Conservation (phyloP, 768 basidiomycete genomes). For the Lepiota venenata region DNA sequence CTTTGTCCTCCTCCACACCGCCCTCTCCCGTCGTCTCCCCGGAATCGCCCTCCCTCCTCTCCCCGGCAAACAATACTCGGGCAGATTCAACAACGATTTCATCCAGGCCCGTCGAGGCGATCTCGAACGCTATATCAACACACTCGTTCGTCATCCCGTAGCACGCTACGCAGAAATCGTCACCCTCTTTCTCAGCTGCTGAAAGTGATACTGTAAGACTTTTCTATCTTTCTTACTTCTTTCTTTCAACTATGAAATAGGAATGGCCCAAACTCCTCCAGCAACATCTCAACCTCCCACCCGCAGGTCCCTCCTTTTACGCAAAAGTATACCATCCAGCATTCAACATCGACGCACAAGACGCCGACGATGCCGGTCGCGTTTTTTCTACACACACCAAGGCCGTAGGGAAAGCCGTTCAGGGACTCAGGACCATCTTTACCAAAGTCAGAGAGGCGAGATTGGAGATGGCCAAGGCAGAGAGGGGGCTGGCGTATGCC, state of each 20-base stretch:
- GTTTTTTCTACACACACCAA: constrained; percentile 64
- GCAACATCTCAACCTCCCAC: constrained; percentile 53
- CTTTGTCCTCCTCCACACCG: constrained; percentile 75
- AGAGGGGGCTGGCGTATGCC: constrained; percentile 70
- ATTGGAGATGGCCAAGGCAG: constrained; percentile 76
- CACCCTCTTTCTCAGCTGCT: constrained; percentile 74
- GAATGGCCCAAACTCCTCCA: constrained; percentile 70
- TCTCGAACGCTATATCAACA: constrained; percentile 72
- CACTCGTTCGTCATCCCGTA: constrained; percentile 71
- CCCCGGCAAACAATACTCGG: constrained; percentile 83
- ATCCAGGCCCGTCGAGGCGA: constrained; percentile 81
- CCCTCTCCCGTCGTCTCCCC: constrained; percentile 63
- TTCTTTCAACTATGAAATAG: constrained; percentile 41
- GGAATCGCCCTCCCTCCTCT: constrained; percentile 78
- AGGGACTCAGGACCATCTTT: constrained; percentile 61
- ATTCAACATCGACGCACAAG: constrained; percentile 78
- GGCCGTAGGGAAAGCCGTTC: constrained; percentile 67
- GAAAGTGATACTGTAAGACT: constrained; percentile 65
- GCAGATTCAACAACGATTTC: constrained; percentile 76
- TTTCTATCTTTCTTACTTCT: too few species aligned
- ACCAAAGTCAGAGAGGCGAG: constrained; percentile 60
- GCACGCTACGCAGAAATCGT: constrained; percentile 76
- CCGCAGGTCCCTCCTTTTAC: constrained; percentile 76
- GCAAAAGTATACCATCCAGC: constrained; percentile 80
- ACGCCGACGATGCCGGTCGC: constrained; percentile 55